These are phyloP conservation scores for Beta corolliflora DNA, from an alignment of 179 eudicot species.

Conservation along the genomic window DNA sequence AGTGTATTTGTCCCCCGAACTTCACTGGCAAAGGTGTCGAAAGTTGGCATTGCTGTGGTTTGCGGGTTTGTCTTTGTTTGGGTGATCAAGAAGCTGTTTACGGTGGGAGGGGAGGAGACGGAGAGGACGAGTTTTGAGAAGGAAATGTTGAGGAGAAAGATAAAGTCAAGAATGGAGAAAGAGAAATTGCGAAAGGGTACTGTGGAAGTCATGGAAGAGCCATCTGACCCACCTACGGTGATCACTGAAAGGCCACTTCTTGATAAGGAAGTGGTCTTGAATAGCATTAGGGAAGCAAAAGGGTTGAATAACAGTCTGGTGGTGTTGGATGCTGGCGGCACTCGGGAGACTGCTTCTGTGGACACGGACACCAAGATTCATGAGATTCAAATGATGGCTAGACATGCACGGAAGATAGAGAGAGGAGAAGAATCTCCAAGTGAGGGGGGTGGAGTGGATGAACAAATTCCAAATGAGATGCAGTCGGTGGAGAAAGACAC, in stretches of 20 bases:
- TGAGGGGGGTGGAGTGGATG: conserved; percentile 26
- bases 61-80: conserved; percentile 53
- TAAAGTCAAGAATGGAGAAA: conserved; percentile 55
- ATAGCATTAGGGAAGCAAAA: conserved; percentile 51
- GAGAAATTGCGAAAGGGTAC: conserved; percentile 48
- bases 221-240: conserved; percentile 26
- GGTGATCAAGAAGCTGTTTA: conserved; percentile 44
- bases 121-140: conserved; percentile 60
- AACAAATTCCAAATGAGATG: conserved; percentile 21
- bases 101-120: conserved; percentile 26
- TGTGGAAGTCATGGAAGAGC: conserved; percentile 58
- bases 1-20: conserved; percentile 27
- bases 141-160: conserved; percentile 83
- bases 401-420: conserved; percentile 67
- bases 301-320: conserved; percentile 30
- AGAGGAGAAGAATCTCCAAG: conserved; percentile 25
- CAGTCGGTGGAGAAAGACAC: conserved; percentile 1
- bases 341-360: conserved; percentile 26
- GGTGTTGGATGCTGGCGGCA: conserved; percentile 38
- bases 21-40: conserved; percentile 37
- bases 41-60: conserved; percentile 46
- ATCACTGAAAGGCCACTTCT: conserved; percentile 57
- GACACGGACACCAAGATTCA: conserved; percentile 28
- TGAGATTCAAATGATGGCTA: conserved; percentile 64
- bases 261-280: conserved; percentile 58